Evolutionary conservation across 805 yeast species (phyloP).

Genomic region (Starmerella apis): DNA sequence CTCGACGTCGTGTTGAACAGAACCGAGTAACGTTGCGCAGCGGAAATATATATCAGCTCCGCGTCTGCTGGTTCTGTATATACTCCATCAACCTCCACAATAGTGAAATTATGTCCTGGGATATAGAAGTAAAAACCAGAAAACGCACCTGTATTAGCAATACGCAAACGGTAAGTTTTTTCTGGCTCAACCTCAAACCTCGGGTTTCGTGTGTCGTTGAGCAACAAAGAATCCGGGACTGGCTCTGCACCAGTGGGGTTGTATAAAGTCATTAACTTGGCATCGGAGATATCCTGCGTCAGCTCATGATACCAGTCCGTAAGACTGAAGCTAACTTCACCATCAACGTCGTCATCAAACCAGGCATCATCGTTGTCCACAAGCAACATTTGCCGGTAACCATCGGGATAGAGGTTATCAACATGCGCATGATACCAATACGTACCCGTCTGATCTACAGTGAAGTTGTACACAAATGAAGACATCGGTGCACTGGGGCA

Average conservation of each 20-base stretch:
- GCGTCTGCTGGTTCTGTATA: constrained; percentile 68
- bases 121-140: constrained; percentile 81
- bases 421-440: constrained; percentile 98
- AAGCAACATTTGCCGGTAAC: constrained; percentile 49
- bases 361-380: constrained; percentile 61
- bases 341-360: constrained; percentile 56
- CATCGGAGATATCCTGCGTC: constrained; percentile 39
- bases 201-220: constrained; percentile 58
- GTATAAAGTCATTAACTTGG: constrained; percentile 52
- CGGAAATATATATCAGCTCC: constrained; percentile 63
- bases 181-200: constrained; percentile 58
- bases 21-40: constrained; percentile 85
- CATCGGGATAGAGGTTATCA: constrained; percentile 84
- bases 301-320: constrained; percentile 82
- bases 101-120: constrained; percentile 76
- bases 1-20: constrained; percentile 61
- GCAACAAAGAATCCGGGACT: constrained; percentile 67
- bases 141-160: constrained; percentile 83
- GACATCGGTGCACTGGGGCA: constrained; percentile 84
- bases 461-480: constrained; percentile 72
- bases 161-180: constrained; percentile 70
- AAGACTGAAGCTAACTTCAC: constrained; percentile 57
- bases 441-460: constrained; percentile 79
- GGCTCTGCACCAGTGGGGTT: constrained; percentile 99
- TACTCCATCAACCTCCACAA: constrained; percentile 88